Conservation (phyloP, 192 early-diverging fungal genomes). For the Umbelopsis ramanniana region DNA sequence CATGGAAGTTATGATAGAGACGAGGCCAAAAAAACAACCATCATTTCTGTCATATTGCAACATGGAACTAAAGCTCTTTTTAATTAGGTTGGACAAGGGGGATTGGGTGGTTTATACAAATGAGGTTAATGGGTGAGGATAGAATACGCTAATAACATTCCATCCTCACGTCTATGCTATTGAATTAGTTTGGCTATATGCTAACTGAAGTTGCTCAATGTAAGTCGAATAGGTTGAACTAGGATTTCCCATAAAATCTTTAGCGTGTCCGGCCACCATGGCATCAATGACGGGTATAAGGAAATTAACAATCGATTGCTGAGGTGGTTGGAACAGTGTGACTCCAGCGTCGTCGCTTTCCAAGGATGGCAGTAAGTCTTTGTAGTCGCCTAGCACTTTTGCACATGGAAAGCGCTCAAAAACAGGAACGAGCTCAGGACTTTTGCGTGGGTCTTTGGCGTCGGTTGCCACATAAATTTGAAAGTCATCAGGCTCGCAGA, state of each 20-base stretch:
- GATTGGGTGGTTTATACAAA: too few species aligned
- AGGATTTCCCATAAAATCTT: constrained; percentile 30
- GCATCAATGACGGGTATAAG: constrained; percentile 39
- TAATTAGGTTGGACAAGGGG: too few species aligned
- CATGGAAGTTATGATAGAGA: too few species aligned
- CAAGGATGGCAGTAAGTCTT: constrained; percentile 36
- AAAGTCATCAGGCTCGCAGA: neutral
- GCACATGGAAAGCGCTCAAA: constrained; percentile 50
- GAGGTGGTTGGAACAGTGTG: constrained; percentile 27
- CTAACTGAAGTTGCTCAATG: constrained; percentile 33
- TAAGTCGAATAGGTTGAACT: constrained; percentile 42
- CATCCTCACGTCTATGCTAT: neutral
- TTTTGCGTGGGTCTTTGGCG: constrained; percentile 43
- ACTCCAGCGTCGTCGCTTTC: constrained; percentile 10
- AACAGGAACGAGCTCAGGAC: constrained; percentile 30
- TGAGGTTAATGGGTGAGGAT: neutral
- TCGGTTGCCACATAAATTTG: constrained; percentile 57
- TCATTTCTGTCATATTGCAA: too few species aligned
- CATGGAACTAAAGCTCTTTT: too few species aligned
- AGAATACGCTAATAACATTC: neutral
- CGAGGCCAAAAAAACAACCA: too few species aligned
- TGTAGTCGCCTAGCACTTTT: constrained; percentile 45
- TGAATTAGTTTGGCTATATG: constrained; percentile 20
- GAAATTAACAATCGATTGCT: constrained; percentile 26
- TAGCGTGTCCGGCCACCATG: constrained; percentile 39